Conservation (phyloP, 1,284 basidiomycete genomes). For the Cronartium quercuum region DNA sequence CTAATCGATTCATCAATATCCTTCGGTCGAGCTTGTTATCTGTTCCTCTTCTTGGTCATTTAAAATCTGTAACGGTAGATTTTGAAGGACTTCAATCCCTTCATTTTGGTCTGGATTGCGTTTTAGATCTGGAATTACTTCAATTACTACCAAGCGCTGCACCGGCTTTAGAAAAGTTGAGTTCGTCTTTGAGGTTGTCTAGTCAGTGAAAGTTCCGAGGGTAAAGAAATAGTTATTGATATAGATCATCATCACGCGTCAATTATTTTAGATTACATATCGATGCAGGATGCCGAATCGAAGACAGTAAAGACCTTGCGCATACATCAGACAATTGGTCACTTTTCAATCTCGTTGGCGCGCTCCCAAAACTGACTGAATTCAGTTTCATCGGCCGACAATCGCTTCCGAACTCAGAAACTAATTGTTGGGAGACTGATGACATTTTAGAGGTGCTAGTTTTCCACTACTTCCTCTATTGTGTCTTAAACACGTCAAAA, state of each 20-base stretch:
- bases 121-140: constrained; percentile 24
- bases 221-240: no score
- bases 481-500: neutral
- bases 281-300: constrained; percentile 26
- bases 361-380: constrained; percentile 17
- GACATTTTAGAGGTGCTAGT: constrained; percentile 6
- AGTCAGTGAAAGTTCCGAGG: no score
- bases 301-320: constrained; percentile 1
- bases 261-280: constrained; percentile 22
- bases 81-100: constrained; percentile 23
- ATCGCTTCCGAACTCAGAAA: constrained; percentile 11
- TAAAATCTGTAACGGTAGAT: neutral
- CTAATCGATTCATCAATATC: constrained; percentile 10
- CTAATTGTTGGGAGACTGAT: neutral
- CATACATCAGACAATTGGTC: constrained; percentile 4
- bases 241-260: neutral
- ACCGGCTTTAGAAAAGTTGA: constrained; percentile 23
- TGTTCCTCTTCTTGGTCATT: neutral
- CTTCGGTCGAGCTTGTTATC: constrained; percentile 15
- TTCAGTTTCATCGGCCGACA: constrained; percentile 27
- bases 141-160: constrained; percentile 18
- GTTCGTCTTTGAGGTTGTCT: neutral
- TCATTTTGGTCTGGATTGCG: constrained; percentile 16
- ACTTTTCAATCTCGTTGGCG: neutral
- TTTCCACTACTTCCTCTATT: neutral